Percentiles rank a stretch among this genome's conserved stretches.
Evolutionary conservation across 2,329 filamentous ascomycete species (phyloP).

Genomic region (Ophiocordyceps camponoti-leonardi): DNA sequence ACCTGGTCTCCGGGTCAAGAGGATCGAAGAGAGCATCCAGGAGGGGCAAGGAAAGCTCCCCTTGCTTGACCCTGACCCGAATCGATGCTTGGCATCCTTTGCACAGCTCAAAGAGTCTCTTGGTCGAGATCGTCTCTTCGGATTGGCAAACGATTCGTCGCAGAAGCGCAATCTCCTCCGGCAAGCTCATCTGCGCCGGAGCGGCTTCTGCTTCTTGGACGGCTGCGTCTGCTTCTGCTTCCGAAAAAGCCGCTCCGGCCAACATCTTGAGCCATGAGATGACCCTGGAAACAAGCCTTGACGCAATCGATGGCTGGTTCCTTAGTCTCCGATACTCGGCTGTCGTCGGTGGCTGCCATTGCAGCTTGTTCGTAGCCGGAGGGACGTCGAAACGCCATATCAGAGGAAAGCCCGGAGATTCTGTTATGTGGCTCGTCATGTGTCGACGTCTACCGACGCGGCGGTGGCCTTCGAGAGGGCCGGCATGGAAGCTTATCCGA

Average conservation of each 20-base stretch:
- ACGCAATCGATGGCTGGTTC: constrained; percentile 4
- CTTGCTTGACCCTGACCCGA: constrained; percentile 2
- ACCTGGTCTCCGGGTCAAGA: constrained; percentile 4
- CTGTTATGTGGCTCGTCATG: constrained; percentile 31
- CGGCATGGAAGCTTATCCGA: constrained; percentile 18
- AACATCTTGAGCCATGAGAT: not conserved
- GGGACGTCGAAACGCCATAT: constrained; percentile 29
- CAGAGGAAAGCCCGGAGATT: constrained; percentile 17
- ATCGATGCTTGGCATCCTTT: not conserved
- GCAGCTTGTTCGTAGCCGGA: constrained; percentile 27
- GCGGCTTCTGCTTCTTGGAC: not conserved
- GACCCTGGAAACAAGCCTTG: not conserved
- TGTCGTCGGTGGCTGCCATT: constrained; percentile 31
- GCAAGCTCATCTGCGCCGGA: not conserved
- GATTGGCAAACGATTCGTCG: not conserved
- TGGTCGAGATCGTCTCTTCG: not conserved
- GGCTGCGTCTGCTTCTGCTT: not conserved
- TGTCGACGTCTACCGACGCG: constrained; percentile 30
- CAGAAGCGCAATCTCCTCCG: not conserved
- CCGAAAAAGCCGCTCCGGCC: not conserved
- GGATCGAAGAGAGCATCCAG: constrained; percentile 5
- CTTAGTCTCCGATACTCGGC: constrained; percentile 10
- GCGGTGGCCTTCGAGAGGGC: constrained; percentile 36
- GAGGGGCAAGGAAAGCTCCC: constrained; percentile 4
- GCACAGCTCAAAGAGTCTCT: not conserved